Evolutionary conservation across 805 yeast genomes (phyloP).

Genomic region (Priceomyces haplophilus): DNA sequence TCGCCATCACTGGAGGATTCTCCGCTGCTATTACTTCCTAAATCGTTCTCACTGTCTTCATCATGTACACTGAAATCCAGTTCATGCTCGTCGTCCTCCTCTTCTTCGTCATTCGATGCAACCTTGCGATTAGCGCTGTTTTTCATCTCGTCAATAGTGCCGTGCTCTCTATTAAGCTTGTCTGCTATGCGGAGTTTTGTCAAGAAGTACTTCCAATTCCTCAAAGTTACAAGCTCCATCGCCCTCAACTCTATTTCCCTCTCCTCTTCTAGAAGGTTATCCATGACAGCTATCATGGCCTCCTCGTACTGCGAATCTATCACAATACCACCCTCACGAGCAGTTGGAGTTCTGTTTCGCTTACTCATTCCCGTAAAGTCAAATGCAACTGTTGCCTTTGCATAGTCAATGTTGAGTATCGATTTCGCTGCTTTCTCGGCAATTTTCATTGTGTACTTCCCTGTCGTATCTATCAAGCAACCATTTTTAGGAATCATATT

Average conservation of each 20-base stretch:
- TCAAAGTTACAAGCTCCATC: constrained; percentile 48
- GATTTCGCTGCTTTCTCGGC: constrained; percentile 67
- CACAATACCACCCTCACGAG: constrained; percentile 71
- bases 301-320: constrained; percentile 60
- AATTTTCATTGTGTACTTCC: constrained; percentile 36
- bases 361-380: constrained; percentile 54
- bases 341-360: constrained; percentile 46
- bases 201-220: constrained; percentile 53
- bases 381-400: constrained; percentile 84
- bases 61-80: constrained; percentile 1
- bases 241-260: constrained; percentile 41
- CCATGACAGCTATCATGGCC: constrained; percentile 53
- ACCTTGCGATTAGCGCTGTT: constrained; percentile 2
- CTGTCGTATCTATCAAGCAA: constrained; percentile 41
- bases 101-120: background rate
- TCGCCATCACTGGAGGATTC: constrained; percentile 4
- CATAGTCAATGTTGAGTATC: constrained; percentile 68
- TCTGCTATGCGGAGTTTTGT: constrained; percentile 47
- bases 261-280: constrained; percentile 49
- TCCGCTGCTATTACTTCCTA: background rate
- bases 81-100: background rate
- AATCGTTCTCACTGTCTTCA: background rate
- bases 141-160: constrained; percentile 28
- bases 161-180: constrained; percentile 49
- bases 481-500: constrained; percentile 86